These are phyloP conservation scores for Salix udensis DNA, from an alignment of 345 rosid genomes.

Conservation along the genomic window DNA sequence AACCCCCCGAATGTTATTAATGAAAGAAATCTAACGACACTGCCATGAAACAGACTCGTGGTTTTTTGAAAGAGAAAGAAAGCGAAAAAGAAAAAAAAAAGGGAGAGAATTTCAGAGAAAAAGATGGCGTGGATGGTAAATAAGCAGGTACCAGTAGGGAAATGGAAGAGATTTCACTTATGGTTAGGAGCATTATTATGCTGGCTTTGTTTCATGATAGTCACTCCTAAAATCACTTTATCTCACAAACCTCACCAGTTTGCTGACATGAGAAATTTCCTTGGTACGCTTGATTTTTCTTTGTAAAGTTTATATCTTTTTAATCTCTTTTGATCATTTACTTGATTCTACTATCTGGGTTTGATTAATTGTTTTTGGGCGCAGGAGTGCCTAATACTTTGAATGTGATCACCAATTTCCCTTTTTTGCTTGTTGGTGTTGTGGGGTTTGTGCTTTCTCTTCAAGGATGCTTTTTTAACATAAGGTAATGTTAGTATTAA, in stretches of 20 bases:
- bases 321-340: not conserved
- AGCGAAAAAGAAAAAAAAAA: not conserved
- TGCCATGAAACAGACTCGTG: too few relatives aligned
- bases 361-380: not conserved
- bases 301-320: not conserved
- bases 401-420: conserved; percentile 85
- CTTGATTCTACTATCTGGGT: conserved; percentile 20
- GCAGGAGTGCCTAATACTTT: conserved; percentile 84
- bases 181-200: conserved; percentile 48
- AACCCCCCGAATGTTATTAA: too few relatives aligned
- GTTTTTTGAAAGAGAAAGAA: not conserved
- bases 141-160: conserved; percentile 38
- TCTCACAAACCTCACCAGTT: conserved; percentile 43
- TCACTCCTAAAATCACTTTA: conserved; percentile 69
- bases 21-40: too few relatives aligned
- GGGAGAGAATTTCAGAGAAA: not conserved
- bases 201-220: conserved; percentile 57
- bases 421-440: conserved; percentile 73
- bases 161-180: conserved; percentile 40
- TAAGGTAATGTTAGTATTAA: conserved; percentile 39
- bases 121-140: conserved; percentile 50
- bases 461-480: conserved; percentile 59
- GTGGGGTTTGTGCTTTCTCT: conserved; percentile 68
- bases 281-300: conserved; percentile 37
- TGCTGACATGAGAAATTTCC: conserved; percentile 79